phyloP scores from a whole-genome alignment of 2,329 filamentous ascomycete species.

The Septoria petroselini region DNA sequence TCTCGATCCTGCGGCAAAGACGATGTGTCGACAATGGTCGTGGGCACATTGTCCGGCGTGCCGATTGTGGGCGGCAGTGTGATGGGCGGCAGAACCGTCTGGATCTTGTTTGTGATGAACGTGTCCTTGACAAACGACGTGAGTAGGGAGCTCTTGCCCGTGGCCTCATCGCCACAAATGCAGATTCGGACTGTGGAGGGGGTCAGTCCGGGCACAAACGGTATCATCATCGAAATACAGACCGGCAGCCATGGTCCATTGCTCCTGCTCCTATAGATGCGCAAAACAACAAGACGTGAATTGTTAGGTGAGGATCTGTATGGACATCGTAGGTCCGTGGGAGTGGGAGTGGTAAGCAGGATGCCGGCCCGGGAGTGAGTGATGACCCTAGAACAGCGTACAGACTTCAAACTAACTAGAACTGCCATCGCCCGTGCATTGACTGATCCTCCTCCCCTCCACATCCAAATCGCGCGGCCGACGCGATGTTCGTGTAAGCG shows the following conservation, averaged over 20 bases:
- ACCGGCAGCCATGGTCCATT: constrained; percentile 26
- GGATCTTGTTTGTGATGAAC: constrained; percentile 93
- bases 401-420: no score
- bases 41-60: constrained; percentile 94
- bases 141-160: constrained; percentile 76
- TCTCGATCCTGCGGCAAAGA: constrained; percentile 90
- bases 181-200: constrained; percentile 72
- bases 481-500: no score
- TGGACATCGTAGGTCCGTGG: no score
- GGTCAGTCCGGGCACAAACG: neutral
- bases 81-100: constrained; percentile 88
- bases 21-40: constrained; percentile 95
- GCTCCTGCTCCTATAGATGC: neutral
- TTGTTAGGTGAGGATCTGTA: no score
- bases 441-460: no score
- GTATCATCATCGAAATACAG: neutral
- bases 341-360: no score
- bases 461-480: no score
- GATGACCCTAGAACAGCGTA: no score
- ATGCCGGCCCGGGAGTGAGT: neutral
- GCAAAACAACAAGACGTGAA: no score
- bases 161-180: constrained; percentile 93
- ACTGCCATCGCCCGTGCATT: no score
- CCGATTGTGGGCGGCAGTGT: constrained; percentile 90
- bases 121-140: constrained; percentile 89